A percentile compares a stretch with the other conserved stretches of the same genome.
These are phyloP conservation scores for Penicillium occitanis DNA, from an alignment of 2,329 filamentous ascomycete genomes.

Conservation along the genomic window DNA sequence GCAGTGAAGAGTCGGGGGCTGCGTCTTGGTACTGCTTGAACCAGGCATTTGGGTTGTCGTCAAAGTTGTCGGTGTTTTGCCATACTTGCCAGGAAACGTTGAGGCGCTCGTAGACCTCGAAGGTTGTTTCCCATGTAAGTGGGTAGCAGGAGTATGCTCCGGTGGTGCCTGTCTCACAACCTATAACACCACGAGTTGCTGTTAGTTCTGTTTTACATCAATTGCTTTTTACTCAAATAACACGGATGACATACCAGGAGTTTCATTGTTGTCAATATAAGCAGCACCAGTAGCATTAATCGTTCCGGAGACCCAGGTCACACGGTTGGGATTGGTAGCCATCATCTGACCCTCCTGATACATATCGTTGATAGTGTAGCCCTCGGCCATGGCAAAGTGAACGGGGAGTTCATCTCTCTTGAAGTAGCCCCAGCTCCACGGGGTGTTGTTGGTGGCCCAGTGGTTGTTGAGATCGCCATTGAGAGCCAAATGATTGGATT, in stretches of 20 bases:
- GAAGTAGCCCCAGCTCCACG: slow-evolving; percentile 55
- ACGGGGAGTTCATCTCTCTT: slow-evolving; percentile 55
- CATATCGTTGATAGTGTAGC: slow-evolving; percentile 58
- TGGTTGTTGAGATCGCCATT: slow-evolving; percentile 55
- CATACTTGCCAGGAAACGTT: slow-evolving; percentile 54
- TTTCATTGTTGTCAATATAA: slow-evolving; percentile 54
- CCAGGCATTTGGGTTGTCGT: slow-evolving; percentile 56
- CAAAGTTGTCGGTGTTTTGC: slow-evolving; percentile 54
- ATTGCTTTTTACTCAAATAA: background rate
- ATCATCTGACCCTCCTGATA: slow-evolving; percentile 55
- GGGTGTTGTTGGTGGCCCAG: slow-evolving; percentile 56
- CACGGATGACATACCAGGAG: slow-evolving; percentile 38
- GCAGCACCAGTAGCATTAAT: slow-evolving; percentile 52
- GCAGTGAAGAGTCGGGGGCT: slow-evolving; percentile 40
- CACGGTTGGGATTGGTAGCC: slow-evolving; percentile 55
- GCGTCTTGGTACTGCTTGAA: slow-evolving; percentile 55
- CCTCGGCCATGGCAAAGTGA: slow-evolving; percentile 57
- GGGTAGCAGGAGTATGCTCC: slow-evolving; percentile 50
- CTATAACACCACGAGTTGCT: background rate
- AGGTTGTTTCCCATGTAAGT: slow-evolving; percentile 55
- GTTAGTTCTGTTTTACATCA: background rate
- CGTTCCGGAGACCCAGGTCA: slow-evolving; percentile 52
- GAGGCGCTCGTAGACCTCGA: slow-evolving; percentile 51
- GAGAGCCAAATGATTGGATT: slow-evolving; percentile 53
- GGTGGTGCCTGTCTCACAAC: slow-evolving; percentile 12